Conservation (phyloP, 257 asterid species). For the Agastache rugosa region DNA sequence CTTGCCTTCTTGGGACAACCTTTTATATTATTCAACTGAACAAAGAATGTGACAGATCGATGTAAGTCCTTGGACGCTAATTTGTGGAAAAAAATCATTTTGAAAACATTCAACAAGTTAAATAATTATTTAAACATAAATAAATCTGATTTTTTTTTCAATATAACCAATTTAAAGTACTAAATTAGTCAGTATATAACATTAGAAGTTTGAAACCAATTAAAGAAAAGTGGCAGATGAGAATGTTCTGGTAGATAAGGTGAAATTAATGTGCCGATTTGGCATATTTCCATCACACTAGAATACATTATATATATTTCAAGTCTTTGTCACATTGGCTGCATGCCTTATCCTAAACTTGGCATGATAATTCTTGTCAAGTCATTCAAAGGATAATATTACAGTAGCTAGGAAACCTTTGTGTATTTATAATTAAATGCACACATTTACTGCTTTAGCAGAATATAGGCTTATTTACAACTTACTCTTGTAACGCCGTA, state of each 20-base stretch:
- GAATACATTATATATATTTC: slow-evolving; percentile 3
- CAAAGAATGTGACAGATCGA: no score
- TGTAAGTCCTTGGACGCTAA: no score
- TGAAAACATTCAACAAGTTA: no score
- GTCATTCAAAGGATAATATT: background rate
- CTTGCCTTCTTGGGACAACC: background rate
- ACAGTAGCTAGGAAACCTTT: background rate
- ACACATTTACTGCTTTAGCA: background rate
- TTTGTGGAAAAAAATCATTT: no score
- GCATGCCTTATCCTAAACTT: background rate
- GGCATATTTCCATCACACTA: background rate
- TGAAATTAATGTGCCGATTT: background rate
- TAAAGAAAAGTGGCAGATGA: background rate
- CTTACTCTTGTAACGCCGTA: background rate
- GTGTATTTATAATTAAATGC: background rate
- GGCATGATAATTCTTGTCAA: background rate
- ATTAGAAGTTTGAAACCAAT: background rate
- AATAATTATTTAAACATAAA: no score
- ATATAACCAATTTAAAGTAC: no score
- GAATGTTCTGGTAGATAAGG: background rate
- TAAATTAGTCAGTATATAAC: background rate
- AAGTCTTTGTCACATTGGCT: background rate
- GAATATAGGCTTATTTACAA: background rate
- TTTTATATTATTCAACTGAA: no score
- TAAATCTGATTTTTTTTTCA: no score